phyloP scores from a whole-genome alignment of 1,284 basidiomycete genomes.

The Erythrobasidium hasegawianum region DNA sequence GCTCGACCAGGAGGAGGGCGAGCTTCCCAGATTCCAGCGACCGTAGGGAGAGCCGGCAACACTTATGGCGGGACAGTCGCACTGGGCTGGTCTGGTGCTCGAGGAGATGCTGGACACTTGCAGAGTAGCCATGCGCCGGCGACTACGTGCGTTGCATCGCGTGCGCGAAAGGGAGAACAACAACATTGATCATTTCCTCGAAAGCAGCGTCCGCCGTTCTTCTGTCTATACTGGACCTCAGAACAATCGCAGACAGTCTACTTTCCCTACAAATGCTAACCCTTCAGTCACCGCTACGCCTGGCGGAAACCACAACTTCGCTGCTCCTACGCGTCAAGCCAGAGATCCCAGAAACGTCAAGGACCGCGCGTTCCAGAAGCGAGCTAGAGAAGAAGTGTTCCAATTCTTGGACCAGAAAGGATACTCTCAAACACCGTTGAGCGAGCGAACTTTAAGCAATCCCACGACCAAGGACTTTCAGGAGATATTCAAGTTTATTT shows the following conservation, averaged over 20 bases:
- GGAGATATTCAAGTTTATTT: conserved; percentile 45
- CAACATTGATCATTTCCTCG: neutral
- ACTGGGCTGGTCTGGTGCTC: conserved; percentile 27
- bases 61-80: conserved; percentile 24
- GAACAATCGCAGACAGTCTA: conserved; percentile 17
- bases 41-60: conserved; percentile 30
- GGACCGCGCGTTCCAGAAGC: conserved; percentile 24
- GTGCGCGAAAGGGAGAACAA: neutral
- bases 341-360: conserved; percentile 34
- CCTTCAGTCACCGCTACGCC: conserved; percentile 6
- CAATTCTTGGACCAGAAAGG: conserved; percentile 28
- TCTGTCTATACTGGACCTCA: conserved; percentile 25
- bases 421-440: conserved; percentile 22
- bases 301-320: conserved; percentile 20
- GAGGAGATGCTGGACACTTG: conserved; percentile 34
- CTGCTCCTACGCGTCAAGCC: conserved; percentile 3
- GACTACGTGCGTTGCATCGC: conserved; percentile 24
- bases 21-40: conserved; percentile 21
- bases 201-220: conserved; percentile 10
- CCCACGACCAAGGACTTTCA: conserved; percentile 46
- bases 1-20: conserved; percentile 11
- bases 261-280: conserved; percentile 11
- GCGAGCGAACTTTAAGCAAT: conserved; percentile 39
- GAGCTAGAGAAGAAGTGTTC: conserved; percentile 30
- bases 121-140: conserved; percentile 31